Evolutionary conservation across 345 rosid species (phyloP).

Genomic region (Sonneratia caseolaris): DNA sequence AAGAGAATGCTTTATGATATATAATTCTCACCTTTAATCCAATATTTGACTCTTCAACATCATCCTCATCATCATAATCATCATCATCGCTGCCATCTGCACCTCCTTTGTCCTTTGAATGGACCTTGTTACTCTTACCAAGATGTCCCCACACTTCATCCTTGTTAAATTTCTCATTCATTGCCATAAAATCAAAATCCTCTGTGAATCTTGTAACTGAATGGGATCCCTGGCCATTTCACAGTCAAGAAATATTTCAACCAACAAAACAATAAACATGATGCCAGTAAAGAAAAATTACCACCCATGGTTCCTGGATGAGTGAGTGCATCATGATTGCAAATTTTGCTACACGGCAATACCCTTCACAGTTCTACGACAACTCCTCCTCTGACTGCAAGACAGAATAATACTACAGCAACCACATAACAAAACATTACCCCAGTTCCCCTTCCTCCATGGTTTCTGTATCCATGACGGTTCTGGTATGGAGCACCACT

Average conservation of each 20-base stretch:
- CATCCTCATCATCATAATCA: conserved; percentile 42
- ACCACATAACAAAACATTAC: conserved; percentile 23
- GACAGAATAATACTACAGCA: background rate
- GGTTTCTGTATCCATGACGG: conserved; percentile 57
- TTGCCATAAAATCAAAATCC: conserved; percentile 83
- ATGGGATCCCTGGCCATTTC: conserved; percentile 28
- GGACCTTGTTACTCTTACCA: conserved; percentile 48
- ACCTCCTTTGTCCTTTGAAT: conserved; percentile 25
- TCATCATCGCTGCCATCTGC: conserved; percentile 33
- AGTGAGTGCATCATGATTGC: no score
- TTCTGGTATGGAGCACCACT: conserved; percentile 50
- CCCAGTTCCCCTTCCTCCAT: conserved; percentile 81
- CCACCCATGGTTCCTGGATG: no score
- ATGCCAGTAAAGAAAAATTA: no score
- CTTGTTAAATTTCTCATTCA: conserved; percentile 95
- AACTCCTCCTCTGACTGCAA: background rate
- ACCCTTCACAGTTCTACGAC: no score
- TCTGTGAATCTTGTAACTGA: conserved; percentile 61
- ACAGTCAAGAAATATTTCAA: background rate
- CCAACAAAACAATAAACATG: background rate
- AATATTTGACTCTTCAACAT: conserved; percentile 34
- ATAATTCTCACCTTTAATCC: conserved; percentile 32
- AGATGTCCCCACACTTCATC: conserved; percentile 97
- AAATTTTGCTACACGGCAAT: no score
- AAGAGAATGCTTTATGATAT: background rate